Evolutionary conservation across 768 basidiomycete species (phyloP), one percentile per base, ranked within the genome.

Genomic region (Tulasnella calospora): DNA sequence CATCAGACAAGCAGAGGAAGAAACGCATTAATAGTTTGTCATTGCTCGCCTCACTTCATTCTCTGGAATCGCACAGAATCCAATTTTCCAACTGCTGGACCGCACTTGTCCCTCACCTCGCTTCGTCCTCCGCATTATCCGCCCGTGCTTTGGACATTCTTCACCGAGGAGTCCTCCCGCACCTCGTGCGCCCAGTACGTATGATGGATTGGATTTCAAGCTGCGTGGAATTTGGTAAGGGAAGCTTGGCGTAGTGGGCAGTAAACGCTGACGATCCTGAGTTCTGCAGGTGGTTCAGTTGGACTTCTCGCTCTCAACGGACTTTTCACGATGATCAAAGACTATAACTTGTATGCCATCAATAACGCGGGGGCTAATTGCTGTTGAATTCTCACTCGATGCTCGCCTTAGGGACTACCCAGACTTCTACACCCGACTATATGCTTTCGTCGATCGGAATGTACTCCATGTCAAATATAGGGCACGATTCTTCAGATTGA

Each of bases 181-280:
- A 95, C 83, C 83, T 96, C 71, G 94, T 93, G 0, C 84, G 92
- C 51, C 90, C 92, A 0, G 86, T 93, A 71, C 84, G 94, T 73
- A 88, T 93, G n/a, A 95, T 95, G 92, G 95, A 97, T 83, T 98
- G 95, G 94, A 88, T 97, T 51, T 89, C 91, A 36, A 89, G 89
- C 2, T 94, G 93, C 81, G 92, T 95, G 17, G 94, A 96, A 82
- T 87, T 89, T 81, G 95, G 94, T 91, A 76, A 80, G 89, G 69
- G 83, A 51, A 77, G 1, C 12, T 19, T 38, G 27, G 38, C 73
- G 38, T 38, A 79, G 51, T 6, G 21, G 51, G 7, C 23, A 1
- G 23, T 10, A n/a, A 1, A 21, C 23, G n/a, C n/a, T 51, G 51
- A 51, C n/a, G 23, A 51, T 51, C n/a, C 9, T 36, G 73, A 6